phyloP scores from a whole-genome alignment of 2,329 filamentous ascomycete species.

The Trichoderma semiorbis region DNA sequence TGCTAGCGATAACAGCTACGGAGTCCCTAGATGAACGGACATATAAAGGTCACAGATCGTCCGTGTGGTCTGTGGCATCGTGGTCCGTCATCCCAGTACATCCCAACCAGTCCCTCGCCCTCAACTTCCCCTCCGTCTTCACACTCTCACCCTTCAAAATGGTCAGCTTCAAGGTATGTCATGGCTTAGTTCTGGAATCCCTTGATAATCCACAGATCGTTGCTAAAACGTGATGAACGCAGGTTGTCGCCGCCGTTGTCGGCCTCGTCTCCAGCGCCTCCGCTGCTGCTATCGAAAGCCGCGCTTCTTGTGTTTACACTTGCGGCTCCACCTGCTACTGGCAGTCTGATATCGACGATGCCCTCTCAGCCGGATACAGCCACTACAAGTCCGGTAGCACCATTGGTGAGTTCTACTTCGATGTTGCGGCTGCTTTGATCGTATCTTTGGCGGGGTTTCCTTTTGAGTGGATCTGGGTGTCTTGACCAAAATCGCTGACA shows the following conservation, averaged over 20 bases:
- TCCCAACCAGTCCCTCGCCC: background rate
- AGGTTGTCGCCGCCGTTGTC: slow-evolving; percentile 11
- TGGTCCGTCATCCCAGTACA: background rate
- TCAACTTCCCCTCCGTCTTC: background rate
- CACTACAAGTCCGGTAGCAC: background rate
- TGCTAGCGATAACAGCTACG: background rate
- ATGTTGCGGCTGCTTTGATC: background rate
- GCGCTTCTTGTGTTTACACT: slow-evolving; percentile 12
- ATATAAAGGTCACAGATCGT: background rate
- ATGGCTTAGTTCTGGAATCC: background rate
- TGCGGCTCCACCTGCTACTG: slow-evolving; percentile 16
- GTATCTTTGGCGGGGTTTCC: background rate
- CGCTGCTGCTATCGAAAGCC: slow-evolving; percentile 5
- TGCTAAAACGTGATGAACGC: background rate
- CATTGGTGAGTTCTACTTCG: background rate
- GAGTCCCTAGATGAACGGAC: background rate
- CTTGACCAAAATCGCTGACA: background rate
- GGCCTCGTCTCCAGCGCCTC: slow-evolving; percentile 13
- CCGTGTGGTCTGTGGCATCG: background rate
- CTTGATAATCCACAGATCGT: background rate
- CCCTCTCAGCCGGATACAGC: slow-evolving; percentile 4
- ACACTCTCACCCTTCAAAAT: background rate
- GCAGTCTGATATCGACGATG: slow-evolving; percentile 16
- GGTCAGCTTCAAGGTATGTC: slow-evolving; percentile 15
- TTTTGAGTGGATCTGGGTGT: background rate